Base-by-base conservation (phyloP, 176 grass and related monocot genomes). In the Musa schizocarpa region DNA sequence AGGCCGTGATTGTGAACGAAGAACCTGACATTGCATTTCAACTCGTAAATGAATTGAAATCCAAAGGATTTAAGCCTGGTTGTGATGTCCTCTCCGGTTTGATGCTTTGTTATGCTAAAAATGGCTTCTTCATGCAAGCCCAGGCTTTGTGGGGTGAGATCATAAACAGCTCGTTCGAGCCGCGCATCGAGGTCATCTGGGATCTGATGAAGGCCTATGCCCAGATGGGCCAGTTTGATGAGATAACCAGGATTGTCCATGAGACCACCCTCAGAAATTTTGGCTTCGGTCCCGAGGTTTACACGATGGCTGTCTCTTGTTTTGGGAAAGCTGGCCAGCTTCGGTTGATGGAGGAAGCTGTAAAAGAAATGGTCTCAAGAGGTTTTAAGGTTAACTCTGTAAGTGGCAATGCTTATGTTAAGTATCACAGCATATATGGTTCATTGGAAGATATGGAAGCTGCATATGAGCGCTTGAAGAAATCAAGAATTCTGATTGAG, bases 401-500 rank as follows among this genome's bases (percentile, higher is more conserved):
- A 21, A 87, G 80, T 0, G 90, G 90, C 1, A 90, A 98, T 74
- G 82, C 86, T 72, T 98, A 91, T 57, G 75, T 98, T 48, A 82
- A 78, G n/a, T 66, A 86, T 68, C 89, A 93, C 84, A 87, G 90
- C 12, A 43, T 83, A 22, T 74, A 77, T 58, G 84, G 90, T 72
- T 93, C 90, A 14, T 27, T 98, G 76, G 63, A 74, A 54, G 77
- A 98, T 53, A 93, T 93, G 90, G 94, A 98, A 71, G 84, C 80
- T 11, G 86, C 84, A 13, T 90, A 82, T 53, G 72, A 80, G 16
- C 86, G 86, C 53, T 85, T 89, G 78, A 98, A 82, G 84, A 83
- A 79, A 52, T 74, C 90, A 17, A 73, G 84, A 78, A 82, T 98
- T 23, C 72, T 82, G 51, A 57, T 93, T 49, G 89, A 87, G 58